Percentiles rank a stretch among this genome's conserved stretches.
Conservation (phyloP, 345 rosid species). For the Euphorbia lathyris region DNA sequence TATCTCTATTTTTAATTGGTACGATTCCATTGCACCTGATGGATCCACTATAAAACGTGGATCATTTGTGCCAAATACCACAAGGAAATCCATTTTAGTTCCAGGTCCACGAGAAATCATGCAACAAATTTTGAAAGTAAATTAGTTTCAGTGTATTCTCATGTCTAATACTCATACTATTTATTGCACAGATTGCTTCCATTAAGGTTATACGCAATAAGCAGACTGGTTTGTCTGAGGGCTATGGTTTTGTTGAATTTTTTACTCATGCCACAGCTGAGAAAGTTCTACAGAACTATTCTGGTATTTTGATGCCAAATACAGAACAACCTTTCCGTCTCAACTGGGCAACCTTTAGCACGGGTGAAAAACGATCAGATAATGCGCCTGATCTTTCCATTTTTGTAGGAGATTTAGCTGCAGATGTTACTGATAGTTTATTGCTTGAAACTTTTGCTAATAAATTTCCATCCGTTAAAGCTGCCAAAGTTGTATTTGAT, state of each 20-base stretch:
- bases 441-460: slow-evolving; percentile 68
- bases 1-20: no score
- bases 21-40: no score
- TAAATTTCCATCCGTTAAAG: slow-evolving; percentile 81
- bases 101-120: background rate
- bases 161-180: background rate
- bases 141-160: background rate
- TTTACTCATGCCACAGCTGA: slow-evolving; percentile 77
- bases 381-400: slow-evolving; percentile 88
- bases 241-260: slow-evolving; percentile 95
- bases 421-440: slow-evolving; percentile 78
- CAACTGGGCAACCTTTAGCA: slow-evolving; percentile 96
- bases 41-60: no score
- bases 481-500: slow-evolving; percentile 91
- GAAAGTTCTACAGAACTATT: slow-evolving; percentile 69
- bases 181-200: slow-evolving; percentile 59
- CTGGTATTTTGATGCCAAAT: slow-evolving; percentile 66
- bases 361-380: slow-evolving; percentile 83
- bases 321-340: slow-evolving; percentile 89
- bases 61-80: background rate
- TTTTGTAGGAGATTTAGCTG: slow-evolving; percentile 93
- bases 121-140: background rate
- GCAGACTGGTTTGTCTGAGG: slow-evolving; percentile 82
- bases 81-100: background rate
- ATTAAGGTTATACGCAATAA: slow-evolving; percentile 91